Conservation (phyloP, 176 grass and related monocot genomes). For the Carex kokanica region DNA sequence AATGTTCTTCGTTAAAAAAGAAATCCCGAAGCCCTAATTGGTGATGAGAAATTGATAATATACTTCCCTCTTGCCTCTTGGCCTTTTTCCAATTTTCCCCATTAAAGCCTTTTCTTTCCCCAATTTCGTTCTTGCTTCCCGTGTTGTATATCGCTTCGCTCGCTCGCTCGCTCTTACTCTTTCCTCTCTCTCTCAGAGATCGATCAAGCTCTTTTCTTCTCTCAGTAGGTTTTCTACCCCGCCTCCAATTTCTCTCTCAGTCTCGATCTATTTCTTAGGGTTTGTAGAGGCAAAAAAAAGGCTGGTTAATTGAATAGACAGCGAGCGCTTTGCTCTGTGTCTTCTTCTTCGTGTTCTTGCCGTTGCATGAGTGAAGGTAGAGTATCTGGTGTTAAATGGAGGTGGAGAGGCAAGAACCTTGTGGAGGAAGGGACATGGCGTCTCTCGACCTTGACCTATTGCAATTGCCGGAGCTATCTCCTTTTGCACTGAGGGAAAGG, state of each 20-base stretch:
- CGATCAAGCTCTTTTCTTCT: conserved; percentile 13
- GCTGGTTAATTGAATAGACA: neutral
- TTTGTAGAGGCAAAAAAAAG: neutral
- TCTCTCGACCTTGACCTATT: conserved; percentile 91
- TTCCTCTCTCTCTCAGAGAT: conserved; percentile 18
- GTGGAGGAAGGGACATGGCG: conserved; percentile 57
- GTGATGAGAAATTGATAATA: neutral
- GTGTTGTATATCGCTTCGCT: conserved; percentile 37
- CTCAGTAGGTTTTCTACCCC: conserved; percentile 26
- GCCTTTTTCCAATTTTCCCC: neutral
- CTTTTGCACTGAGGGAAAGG: conserved; percentile 63
- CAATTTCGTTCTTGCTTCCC: conserved; percentile 47
- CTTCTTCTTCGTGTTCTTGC: conserved; percentile 11
- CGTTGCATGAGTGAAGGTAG: conserved; percentile 73
- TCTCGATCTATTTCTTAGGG: conserved; percentile 51
- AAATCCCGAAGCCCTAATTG: neutral
- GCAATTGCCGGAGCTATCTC: conserved; percentile 84
- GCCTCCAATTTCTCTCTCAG: conserved; percentile 24
- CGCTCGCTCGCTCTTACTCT: conserved; percentile 26
- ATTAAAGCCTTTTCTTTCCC: neutral
- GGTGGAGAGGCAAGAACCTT: conserved; percentile 41
- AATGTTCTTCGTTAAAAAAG: neutral
- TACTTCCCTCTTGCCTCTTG: neutral
- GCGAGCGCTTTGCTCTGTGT: neutral
- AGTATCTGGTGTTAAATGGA: conserved; percentile 49